Evolutionary conservation across 140 eudicot genomes (phyloP).

Genomic region (Senecio squalidus): DNA sequence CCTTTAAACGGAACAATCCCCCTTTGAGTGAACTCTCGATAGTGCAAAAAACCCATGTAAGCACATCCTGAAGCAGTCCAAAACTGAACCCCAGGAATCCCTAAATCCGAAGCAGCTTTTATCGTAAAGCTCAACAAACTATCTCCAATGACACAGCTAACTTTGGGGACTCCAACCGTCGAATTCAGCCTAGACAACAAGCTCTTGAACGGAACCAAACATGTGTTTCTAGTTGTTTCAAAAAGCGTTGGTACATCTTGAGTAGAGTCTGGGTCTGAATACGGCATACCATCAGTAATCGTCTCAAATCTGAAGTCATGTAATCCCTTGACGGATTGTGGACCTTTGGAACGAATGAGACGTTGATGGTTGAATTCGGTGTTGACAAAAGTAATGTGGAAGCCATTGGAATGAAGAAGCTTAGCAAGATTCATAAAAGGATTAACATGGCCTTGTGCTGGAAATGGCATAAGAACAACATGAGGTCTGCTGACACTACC

Average conservation of each 20-base stretch:
- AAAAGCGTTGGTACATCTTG: conserved; percentile 50
- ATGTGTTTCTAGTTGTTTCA: conserved; percentile 37
- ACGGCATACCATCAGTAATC: conserved; percentile 57
- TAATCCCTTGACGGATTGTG: conserved; percentile 36
- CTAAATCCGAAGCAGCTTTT: conserved; percentile 46
- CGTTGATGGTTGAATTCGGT: conserved; percentile 60
- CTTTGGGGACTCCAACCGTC: conserved; percentile 29
- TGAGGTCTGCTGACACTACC: conserved; percentile 25
- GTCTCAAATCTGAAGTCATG: conserved; percentile 46
- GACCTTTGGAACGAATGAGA: conserved; percentile 45
- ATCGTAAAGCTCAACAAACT: conserved; percentile 53
- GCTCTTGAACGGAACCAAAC: conserved; percentile 43
- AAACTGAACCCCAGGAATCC: conserved; percentile 52
- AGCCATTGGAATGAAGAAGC: conserved; percentile 51
- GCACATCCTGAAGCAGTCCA: conserved; percentile 60
- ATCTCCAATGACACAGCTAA: conserved; percentile 51
- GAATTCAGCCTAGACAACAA: conserved; percentile 30
- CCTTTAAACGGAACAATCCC: conserved; percentile 63
- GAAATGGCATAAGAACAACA: conserved; percentile 43
- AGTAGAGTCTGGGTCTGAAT: conserved; percentile 40
- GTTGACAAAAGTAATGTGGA: conserved; percentile 60
- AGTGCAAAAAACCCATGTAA: conserved; percentile 48
- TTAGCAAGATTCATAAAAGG: conserved; percentile 60
- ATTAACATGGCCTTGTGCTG: conserved; percentile 59
- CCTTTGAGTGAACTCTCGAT: conserved; percentile 39